Evolutionary conservation across 495 filamentous ascomycete genomes (phyloP), one percentile per base, ranked within the genome.

Genomic region (Xylaria longipes): DNA sequence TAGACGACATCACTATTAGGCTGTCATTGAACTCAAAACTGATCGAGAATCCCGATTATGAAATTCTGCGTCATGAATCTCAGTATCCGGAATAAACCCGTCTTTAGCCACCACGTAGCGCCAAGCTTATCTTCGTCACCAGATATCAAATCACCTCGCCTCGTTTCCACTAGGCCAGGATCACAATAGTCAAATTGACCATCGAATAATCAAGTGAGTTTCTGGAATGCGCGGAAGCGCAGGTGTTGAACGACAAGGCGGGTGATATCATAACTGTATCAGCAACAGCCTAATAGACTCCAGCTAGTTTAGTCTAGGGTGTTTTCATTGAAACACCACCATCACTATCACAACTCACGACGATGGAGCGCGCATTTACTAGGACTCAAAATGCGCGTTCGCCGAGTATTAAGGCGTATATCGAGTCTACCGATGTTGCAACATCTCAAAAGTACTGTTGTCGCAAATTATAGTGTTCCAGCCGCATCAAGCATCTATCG

Each of bases 231-330:
- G 62, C 12, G 7, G 27, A 39, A 61, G 61, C 48, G 22, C 14
- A 14, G 22, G n/a, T 48, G 50, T 17, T 33, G 3, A 20, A 50
- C 17, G 12, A n/a, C 22, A 50, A 25, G 14, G 17, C 25, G 4
- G 43, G 41, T 65, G 62, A 65, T 66, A 50, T 66, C 63, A 66
- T 66, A 50, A 52, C 27, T 31, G 3, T 66, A 66, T 66, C 63
- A 66, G 29, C 5, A 35, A 50, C 17, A 25, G 8, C 14, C 7
- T 39, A 8, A 17, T 31, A 39, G 25, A 35, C 31, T 66, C 41
- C 7, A 41, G 31, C 63, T 52, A 66, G 31, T 50, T 39, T 25
- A 52, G 45, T 25, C 45, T n/a, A 35, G 45, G 15, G 43, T 12
- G 29, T 37, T 25, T 29, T 33, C 6, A 35, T 66, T 35, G 43